Percentiles rank a stretch among this genome's conserved stretches.
Conservation (phyloP, 2,329 filamentous ascomycete species). For the Proliferodiscus dingleyae region DNA sequence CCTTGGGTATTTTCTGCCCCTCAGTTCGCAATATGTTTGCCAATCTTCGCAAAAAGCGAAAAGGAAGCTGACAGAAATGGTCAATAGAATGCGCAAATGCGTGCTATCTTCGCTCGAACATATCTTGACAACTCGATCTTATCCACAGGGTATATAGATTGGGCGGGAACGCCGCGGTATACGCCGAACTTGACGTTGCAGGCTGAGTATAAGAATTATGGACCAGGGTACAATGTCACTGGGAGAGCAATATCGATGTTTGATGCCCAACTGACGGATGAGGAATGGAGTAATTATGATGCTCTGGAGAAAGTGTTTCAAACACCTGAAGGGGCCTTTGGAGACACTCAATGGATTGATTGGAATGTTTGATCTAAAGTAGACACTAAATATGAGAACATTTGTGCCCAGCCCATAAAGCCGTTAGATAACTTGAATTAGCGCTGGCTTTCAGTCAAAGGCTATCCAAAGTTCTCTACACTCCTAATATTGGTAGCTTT, state of each 20-base stretch:
- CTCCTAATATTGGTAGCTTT: too few species aligned
- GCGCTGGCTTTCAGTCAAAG: too few species aligned
- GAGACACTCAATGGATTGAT: constrained; percentile 25
- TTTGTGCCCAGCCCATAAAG: too few species aligned
- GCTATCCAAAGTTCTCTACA: too few species aligned
- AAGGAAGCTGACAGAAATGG: background rate
- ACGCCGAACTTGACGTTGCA: constrained; percentile 39
- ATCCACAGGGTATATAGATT: constrained; percentile 44
- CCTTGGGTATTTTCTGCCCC: constrained; percentile 38
- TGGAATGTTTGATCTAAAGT: background rate
- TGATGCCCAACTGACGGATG: constrained; percentile 17
- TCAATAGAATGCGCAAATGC: constrained; percentile 45
- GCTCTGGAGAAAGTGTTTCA: constrained; percentile 21
- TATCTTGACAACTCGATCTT: constrained; percentile 46
- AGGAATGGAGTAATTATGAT: constrained; percentile 15
- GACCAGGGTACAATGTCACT: constrained; percentile 45
- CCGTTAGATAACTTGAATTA: too few species aligned
- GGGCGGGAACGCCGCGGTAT: constrained; percentile 28
- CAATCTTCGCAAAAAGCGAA: too few species aligned
- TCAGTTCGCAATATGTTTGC: background rate
- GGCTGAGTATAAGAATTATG: constrained; percentile 45
- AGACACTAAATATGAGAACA: background rate
- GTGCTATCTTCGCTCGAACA: constrained; percentile 43
- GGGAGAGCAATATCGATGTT: constrained; percentile 29
- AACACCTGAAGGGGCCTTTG: constrained; percentile 18